These are phyloP conservation scores for maize (Zea mays) DNA, from an alignment of 176 grass and related monocot species.

Conservation along the genomic window DNA sequence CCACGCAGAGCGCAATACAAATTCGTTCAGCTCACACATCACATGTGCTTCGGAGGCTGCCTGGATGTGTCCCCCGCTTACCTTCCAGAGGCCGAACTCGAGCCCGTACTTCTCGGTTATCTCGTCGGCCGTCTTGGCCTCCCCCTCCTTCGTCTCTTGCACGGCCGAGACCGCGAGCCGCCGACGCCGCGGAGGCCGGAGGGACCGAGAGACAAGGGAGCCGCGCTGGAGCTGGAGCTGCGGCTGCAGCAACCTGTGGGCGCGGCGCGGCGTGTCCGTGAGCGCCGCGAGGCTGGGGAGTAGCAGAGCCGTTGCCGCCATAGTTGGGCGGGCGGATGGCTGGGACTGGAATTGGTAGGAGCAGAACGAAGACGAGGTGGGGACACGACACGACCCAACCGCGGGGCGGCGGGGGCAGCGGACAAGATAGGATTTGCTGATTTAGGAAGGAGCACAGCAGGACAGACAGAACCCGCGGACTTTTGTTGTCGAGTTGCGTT, in stretches of 20 bases:
- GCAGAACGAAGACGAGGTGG: constrained; percentile 16
- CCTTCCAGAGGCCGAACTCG: constrained; percentile 92
- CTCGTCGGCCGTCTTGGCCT: constrained; percentile 66
- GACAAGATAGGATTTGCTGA: constrained; percentile 28
- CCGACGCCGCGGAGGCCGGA: constrained; percentile 6
- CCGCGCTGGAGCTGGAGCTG: constrained; percentile 24
- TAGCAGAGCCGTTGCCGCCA: constrained; percentile 59
- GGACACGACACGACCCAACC: neutral
- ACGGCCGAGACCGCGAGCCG: constrained; percentile 47
- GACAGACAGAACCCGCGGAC: neutral
- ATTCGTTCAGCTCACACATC: constrained; percentile 8
- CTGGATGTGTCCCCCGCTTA: constrained; percentile 1
- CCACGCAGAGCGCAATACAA: neutral
- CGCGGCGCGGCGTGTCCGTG: constrained; percentile 4
- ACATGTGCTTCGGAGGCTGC: neutral
- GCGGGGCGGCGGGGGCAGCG: neutral
- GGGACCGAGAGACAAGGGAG: constrained; percentile 5
- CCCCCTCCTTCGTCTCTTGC: constrained; percentile 55
- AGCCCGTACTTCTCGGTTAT: constrained; percentile 91
- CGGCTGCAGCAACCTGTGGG: constrained; percentile 1
- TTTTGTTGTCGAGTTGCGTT: neutral
- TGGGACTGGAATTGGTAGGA: neutral
- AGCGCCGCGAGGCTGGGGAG: constrained; percentile 37
- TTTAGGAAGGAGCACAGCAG: neutral
- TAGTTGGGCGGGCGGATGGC: constrained; percentile 33